Conservation (phyloP, 306 rosid species). For the Lathyrus aphaca region DNA sequence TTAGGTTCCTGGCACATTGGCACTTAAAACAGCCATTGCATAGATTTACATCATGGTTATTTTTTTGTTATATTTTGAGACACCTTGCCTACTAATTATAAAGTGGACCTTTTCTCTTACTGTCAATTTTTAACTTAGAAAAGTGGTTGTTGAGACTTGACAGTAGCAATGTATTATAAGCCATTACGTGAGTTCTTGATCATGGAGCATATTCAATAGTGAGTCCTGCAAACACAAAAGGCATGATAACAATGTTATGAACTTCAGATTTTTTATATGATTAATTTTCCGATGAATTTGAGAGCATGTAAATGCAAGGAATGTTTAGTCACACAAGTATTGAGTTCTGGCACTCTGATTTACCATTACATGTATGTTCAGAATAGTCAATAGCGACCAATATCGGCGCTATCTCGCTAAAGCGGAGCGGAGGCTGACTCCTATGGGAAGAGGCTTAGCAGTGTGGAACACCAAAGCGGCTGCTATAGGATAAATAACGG, state of each 20-base stretch:
- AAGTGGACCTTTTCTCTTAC: slow-evolving; percentile 7
- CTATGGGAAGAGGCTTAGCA: too few species aligned
- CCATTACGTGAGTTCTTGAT: background rate
- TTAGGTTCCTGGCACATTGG: background rate
- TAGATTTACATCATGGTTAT: background rate
- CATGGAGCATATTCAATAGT: slow-evolving; percentile 7
- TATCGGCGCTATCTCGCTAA: too few species aligned
- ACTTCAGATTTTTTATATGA: background rate
- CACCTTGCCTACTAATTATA: background rate
- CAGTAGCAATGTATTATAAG: slow-evolving; percentile 16
- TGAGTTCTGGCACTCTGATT: background rate
- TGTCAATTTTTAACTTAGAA: slow-evolving; percentile 15
- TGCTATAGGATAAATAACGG: too few species aligned
- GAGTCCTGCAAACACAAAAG: background rate
- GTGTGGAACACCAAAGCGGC: too few species aligned
- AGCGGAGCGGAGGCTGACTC: too few species aligned
- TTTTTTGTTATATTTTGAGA: slow-evolving; percentile 13
- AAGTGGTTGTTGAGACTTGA: slow-evolving; percentile 22
- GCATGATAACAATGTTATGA: background rate
- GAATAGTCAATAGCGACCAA: too few species aligned
- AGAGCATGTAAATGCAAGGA: slow-evolving; percentile 10
- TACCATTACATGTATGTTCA: background rate
- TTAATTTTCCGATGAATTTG: slow-evolving; percentile 22
- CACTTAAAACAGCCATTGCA: background rate
- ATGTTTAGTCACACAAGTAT: slow-evolving; percentile 14